phyloP scores from a whole-genome alignment of 371 early-diverging fungal species.

The Coemansia sp. region DNA sequence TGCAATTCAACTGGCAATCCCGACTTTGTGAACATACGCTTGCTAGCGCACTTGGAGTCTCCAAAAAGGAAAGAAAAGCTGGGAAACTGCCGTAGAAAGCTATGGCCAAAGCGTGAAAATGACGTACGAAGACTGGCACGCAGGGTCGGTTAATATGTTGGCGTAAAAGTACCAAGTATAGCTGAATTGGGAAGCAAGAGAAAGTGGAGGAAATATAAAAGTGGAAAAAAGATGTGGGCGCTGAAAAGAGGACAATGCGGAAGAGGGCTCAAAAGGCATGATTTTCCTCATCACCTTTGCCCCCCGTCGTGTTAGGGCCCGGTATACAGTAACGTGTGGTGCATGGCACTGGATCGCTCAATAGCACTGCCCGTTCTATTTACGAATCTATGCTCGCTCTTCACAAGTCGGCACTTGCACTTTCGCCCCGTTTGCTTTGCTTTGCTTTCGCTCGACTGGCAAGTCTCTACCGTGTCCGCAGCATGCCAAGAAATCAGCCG shows the following conservation, averaged over 20 bases:
- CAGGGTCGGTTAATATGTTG: not conserved
- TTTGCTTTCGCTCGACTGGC: not conserved
- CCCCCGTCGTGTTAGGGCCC: not conserved
- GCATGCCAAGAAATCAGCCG: not conserved
- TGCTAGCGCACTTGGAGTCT: not conserved
- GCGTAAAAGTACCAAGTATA: not conserved
- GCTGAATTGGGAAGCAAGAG: slow-evolving; percentile 1
- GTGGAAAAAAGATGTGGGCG: slow-evolving; percentile 5
- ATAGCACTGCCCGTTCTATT: not conserved
- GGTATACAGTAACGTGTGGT: not conserved
- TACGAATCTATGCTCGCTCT: no score
- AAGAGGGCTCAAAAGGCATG: not conserved
- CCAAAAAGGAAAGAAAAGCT: not conserved
- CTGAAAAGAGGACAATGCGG: not conserved
- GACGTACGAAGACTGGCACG: not conserved
- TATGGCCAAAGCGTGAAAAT: not conserved
- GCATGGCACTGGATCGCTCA: not conserved
- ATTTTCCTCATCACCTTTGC: slow-evolving; percentile 3
- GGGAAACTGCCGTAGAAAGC: not conserved
- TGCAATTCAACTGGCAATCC: not conserved
- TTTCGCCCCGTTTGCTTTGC: no score
- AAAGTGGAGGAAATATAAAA: not conserved
- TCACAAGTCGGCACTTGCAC: no score
- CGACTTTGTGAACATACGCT: not conserved
- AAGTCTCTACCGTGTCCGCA: not conserved